phyloP scores from a whole-genome alignment of 83 land plant species.

The Picea abies region DNA sequence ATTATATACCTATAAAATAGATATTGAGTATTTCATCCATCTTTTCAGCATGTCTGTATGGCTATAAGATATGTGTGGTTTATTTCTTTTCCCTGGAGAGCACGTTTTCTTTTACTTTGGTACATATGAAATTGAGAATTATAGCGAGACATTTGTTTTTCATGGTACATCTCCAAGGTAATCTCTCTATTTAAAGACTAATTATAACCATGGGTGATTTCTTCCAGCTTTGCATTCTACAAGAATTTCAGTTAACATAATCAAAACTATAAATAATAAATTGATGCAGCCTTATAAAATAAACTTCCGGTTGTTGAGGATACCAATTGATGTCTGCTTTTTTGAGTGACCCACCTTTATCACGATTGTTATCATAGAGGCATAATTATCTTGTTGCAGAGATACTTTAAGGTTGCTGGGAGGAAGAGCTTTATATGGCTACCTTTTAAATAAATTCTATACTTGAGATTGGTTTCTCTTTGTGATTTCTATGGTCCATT shows the following conservation, averaged over 20 bases:
- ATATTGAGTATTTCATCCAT: background rate
- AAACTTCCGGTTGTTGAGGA: background rate
- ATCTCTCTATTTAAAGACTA: background rate
- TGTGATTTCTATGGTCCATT: background rate
- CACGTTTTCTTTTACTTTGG: background rate
- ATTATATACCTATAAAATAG: background rate
- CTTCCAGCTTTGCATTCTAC: background rate
- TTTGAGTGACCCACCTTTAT: no score
- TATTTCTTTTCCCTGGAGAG: background rate
- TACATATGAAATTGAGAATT: conserved; percentile 1
- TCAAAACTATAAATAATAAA: background rate
- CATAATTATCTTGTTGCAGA: no score
- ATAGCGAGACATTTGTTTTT: background rate
- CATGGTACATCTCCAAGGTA: background rate
- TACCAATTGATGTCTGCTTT: no score
- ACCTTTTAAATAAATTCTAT: background rate
- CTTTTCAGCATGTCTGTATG: background rate
- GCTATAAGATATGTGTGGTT: background rate
- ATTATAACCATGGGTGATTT: background rate
- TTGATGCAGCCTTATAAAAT: background rate
- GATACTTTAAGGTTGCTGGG: no score
- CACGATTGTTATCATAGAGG: no score
- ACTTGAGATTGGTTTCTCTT: background rate
- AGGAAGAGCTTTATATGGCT: no score
- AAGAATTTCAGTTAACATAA: background rate